Evolutionary conservation across 352 stramenopile genomes (phyloP).

Genomic region (Globisporangium echinulatum): DNA sequence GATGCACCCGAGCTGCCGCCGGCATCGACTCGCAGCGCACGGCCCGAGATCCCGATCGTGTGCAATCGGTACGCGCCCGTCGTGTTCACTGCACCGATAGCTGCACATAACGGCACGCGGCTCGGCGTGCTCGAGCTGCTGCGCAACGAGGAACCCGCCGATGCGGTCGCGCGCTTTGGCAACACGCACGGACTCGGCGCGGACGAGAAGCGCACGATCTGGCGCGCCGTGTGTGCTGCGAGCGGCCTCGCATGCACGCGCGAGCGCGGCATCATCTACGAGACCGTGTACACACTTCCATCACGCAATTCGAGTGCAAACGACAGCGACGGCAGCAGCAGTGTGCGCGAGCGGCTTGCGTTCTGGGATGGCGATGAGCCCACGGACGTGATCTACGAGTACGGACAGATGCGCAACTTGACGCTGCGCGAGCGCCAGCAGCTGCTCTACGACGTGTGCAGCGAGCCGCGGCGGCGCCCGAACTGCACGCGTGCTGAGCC

Average conservation of each 20-base stretch:
- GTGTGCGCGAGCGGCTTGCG: conserved; percentile 38
- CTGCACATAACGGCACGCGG: conserved; percentile 47
- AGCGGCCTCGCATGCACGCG: conserved; percentile 48
- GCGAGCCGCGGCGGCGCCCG: conserved; percentile 42
- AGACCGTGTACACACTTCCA: conserved; percentile 51
- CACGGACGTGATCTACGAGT: conserved; percentile 73
- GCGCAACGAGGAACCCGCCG: conserved; percentile 55
- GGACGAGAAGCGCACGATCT: conserved; percentile 56
- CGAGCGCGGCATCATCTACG: conserved; percentile 51
- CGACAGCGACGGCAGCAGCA: background rate
- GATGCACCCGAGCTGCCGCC: background rate
- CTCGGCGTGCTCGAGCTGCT: conserved; percentile 63
- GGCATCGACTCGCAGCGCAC: background rate
- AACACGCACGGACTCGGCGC: conserved; percentile 53
- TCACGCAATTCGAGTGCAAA: background rate
- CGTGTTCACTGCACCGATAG: conserved; percentile 47
- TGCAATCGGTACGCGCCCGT: conserved; percentile 63
- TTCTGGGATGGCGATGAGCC: conserved; percentile 74
- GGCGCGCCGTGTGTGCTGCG: conserved; percentile 42
- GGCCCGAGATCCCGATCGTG: conserved; percentile 17
- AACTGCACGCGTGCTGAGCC: conserved; percentile 78
- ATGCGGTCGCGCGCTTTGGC: conserved; percentile 68
- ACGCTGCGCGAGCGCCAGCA: conserved; percentile 36
- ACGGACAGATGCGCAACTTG: conserved; percentile 37
- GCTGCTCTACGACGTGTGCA: conserved; percentile 67